Percentiles rank a stretch among this genome's conserved stretches.
These are phyloP conservation scores for Pichia sporocuriosa DNA, from an alignment of 805 yeast species.

Conservation along the genomic window DNA sequence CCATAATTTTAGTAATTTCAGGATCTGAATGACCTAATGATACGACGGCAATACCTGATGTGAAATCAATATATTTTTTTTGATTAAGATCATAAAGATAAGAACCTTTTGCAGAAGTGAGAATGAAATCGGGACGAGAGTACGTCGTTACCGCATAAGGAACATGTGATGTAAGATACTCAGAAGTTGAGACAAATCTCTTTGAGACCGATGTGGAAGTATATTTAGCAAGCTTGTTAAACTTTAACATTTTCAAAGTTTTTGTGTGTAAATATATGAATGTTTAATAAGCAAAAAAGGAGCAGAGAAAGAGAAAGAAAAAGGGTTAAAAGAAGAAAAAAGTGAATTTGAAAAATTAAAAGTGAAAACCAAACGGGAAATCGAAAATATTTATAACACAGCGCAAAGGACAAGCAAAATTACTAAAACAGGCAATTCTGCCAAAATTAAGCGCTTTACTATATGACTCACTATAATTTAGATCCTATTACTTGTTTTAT, in stretches of 20 bases:
- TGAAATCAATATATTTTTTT: constrained; percentile 76
- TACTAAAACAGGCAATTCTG: constrained; percentile 4
- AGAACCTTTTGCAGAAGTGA: constrained; percentile 80
- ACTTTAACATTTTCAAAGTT: constrained; percentile 4
- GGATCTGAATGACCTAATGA: constrained; percentile 83
- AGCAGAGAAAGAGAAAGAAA: background rate
- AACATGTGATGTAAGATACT: constrained; percentile 16
- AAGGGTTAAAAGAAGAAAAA: background rate
- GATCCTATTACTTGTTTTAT: no score
- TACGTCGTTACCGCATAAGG: constrained; percentile 70
- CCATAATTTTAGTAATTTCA: constrained; percentile 61
- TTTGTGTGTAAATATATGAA: background rate
- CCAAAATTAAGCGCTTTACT: constrained; percentile 3
- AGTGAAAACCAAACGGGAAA: background rate
- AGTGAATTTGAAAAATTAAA: background rate
- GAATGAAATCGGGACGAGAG: constrained; percentile 68
- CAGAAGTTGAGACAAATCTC: constrained; percentile 22
- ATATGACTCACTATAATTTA: background rate
- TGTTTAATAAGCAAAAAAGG: background rate
- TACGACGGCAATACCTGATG: constrained; percentile 97
- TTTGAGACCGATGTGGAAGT: constrained; percentile 6
- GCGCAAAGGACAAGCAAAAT: no score
- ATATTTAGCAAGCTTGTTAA: constrained; percentile 9
- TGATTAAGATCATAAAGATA: constrained; percentile 74
- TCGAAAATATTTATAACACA: background rate